Base-by-base conservation (phyloP, 495 filamentous ascomycete genomes). In the Aspergillus egyptiacus region DNA sequence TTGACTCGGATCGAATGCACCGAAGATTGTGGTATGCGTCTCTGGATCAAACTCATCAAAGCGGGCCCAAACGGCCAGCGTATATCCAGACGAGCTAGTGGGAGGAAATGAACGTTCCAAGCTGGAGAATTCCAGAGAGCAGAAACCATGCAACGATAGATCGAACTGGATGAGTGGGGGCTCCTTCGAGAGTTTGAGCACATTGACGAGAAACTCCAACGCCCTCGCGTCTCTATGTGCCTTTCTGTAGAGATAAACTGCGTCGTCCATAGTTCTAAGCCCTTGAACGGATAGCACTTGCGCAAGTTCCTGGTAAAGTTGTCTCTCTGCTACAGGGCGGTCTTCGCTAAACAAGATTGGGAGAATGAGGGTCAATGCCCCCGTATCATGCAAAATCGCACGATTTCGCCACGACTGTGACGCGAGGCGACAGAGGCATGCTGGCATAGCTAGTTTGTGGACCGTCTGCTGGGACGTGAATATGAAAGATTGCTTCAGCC, bases 141-240 rank as follows among this genome's bases (percentile, higher is more conserved):
- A 83, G 65, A 83, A 94, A 5, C 93, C 93, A 68, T 93, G 75
- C 18, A 86, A 68, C 3, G 88, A 93, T 40, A 97, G 72, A 69
- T 98, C 93, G 66, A 98, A 97, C 58, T 96, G 88, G 58, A 98
- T 84, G 56, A 86, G 88, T 3, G 91, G 77, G 24, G 93, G 89
- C 15, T 78, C 75, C 48, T 82, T 80, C 39, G 90, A 89, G 38
- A 72, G 71, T 57, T 83, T 79, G 46, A 94, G 77, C 45, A 82
- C 81, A 50, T 78, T 71, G 14, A 91, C 71, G 28, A 95, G 82
- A 54, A 95, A 90, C 31, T 81, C 75, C 25, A 85, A 79, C 11
- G 83, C 78, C 23, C 73, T 61, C 9, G 80, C 60, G 33, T 82
- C 85, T 10, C 74, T 72, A 44, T 71, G 70, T n/a, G 83, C 79